phyloP scores from a whole-genome alignment of 139 green algal genomes.

The Picocystis salinarum region DNA sequence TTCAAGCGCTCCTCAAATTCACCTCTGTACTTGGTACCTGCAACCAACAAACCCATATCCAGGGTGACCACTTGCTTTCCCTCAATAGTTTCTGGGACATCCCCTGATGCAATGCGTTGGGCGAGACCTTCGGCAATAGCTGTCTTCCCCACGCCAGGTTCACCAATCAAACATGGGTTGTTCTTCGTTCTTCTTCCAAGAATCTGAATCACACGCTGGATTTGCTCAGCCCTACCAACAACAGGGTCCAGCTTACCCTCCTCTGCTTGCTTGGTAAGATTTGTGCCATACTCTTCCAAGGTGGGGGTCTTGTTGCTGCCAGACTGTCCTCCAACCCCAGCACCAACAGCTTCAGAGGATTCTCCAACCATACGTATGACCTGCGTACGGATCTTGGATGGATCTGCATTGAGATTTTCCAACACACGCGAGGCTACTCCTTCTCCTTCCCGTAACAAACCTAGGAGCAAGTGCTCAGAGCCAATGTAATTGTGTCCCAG shows the following conservation, averaged over 20 bases:
- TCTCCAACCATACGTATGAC: constrained; percentile 99
- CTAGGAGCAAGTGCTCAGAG: constrained; percentile 97
- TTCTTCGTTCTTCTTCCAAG: constrained; percentile 94
- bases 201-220: constrained; percentile 97
- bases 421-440: constrained; percentile 90
- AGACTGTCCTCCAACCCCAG: constrained; percentile 32
- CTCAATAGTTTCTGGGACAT: constrained; percentile 97
- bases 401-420: constrained; percentile 88
- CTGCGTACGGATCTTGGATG: constrained; percentile 88
- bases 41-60: constrained; percentile 97
- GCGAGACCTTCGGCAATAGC: constrained; percentile 94
- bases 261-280: constrained; percentile 86
- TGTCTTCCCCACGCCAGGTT: constrained; percentile 96
- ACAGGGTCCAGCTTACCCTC: constrained; percentile 95
- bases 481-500: constrained; percentile 99
- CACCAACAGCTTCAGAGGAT: constrained; percentile 75
- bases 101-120: constrained; percentile 74
- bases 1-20: constrained; percentile 99
- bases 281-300: constrained; percentile 95
- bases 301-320: constrained; percentile 94
- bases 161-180: constrained; percentile 96
- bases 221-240: constrained; percentile 88
- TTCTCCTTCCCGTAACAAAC: constrained; percentile 91
- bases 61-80: constrained; percentile 96
- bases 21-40: constrained; percentile 96